These are phyloP conservation scores for Uronychia binucleata DNA, from an alignment of 73 alveolate species.

Conservation along the genomic window DNA sequence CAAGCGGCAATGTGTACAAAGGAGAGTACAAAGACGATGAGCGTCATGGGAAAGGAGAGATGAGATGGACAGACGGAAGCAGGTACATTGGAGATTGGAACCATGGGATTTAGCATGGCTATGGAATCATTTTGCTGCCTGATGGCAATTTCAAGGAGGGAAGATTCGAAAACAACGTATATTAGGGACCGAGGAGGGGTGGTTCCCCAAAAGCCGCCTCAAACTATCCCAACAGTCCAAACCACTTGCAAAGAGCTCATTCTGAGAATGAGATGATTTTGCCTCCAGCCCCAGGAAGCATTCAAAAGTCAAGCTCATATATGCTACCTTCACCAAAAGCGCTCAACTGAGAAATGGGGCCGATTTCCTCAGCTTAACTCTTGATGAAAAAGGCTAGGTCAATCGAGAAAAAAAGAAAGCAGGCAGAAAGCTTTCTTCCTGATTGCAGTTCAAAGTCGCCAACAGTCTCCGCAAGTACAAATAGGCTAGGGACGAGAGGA, in stretches of 20 bases:
- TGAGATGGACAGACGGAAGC: slow-evolving; percentile 62
- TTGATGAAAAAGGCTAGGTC: not conserved
- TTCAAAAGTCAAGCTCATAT: not conserved
- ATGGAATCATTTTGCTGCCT: slow-evolving; percentile 41
- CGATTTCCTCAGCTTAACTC: not conserved
- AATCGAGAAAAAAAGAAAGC: not conserved
- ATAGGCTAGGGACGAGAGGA: not conserved
- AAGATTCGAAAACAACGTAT: slow-evolving; percentile 39
- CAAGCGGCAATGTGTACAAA: slow-evolving; percentile 41
- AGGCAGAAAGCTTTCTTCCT: not conserved
- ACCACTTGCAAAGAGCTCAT: not conserved
- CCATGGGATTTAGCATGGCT: slow-evolving; percentile 44
- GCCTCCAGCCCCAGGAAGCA: not conserved
- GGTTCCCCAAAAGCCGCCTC: not conserved
- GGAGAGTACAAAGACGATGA: slow-evolving; percentile 51
- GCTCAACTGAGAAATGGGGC: not conserved
- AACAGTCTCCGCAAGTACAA: not conserved
- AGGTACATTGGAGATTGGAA: slow-evolving; percentile 48
- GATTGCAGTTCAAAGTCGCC: not conserved
- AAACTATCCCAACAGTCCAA: not conserved
- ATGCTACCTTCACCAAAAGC: not conserved
- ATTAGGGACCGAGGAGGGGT: slow-evolving; percentile 3
- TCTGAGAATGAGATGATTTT: not conserved
- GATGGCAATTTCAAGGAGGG: slow-evolving; percentile 49
- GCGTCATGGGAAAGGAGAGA: slow-evolving; percentile 43